Base-by-base conservation (phyloP, 768 basidiomycete species). In the Lentinus tigrinus region DNA sequence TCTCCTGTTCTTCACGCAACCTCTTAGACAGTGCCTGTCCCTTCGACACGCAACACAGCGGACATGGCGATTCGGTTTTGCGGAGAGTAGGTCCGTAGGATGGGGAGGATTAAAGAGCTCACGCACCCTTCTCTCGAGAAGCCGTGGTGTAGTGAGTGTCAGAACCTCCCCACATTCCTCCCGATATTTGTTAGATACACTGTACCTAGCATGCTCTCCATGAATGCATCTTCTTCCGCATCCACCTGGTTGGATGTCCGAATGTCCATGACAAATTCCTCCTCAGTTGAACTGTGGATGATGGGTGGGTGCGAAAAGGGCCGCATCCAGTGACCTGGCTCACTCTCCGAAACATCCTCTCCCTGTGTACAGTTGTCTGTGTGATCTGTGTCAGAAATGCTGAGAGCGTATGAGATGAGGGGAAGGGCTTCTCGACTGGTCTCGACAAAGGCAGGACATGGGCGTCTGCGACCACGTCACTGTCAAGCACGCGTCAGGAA, bases 21-120 rank as follows among this genome's bases (percentile, higher is more conserved):
- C 83, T 79, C 70, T 68, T 81, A 87, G 86, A 88, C 85, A 88
- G 85, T 88, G 80, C 85, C 85, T 81, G 79, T 75, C 78, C 79
- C 73, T 70, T 69, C 69, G 57, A 67, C 53, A 59, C 60, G 61
- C 46, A 26, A 54, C 58, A 82, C 73, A 74, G 65, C 65, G 78
- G 77, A 72, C 79, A 82, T 74, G 85, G 85, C 83, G 85, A 87
- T 88, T 83, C 76, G 78, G 85, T 79, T 57, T 67, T 80, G 86
- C 85, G 85, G 72, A 88, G 81, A 85, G 70, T 67, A 67, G 78
- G 43, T 57, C 60, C 52, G 46, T 48, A 48, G 62, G 62, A 42
- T 71, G 82, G 83, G 68, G 65, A 68, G 84, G 84, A 76, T 74
- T 76, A 85, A n/a, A 75, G 85, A 87, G 76, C 85, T 82, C 72